Conservation (phyloP, 2,329 filamentous ascomycete genomes). For the Pseudonectria foliicola region DNA sequence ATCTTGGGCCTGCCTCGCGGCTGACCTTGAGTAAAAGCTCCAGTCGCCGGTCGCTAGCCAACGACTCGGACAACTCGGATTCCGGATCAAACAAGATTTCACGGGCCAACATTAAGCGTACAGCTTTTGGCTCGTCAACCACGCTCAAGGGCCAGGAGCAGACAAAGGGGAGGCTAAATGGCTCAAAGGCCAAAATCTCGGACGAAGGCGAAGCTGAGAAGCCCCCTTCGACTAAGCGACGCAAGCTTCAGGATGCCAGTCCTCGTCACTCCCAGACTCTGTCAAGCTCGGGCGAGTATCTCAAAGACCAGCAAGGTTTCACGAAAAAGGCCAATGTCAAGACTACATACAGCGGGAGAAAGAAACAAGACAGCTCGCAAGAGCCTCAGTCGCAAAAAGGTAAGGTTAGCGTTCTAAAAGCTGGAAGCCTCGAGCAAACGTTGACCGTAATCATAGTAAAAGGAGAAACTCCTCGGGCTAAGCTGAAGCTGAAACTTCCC, state of each 20-base stretch:
- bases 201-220: slow-evolving; percentile 1
- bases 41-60: neutral
- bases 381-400: slow-evolving; percentile 15
- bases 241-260: slow-evolving; percentile 2
- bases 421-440: neutral
- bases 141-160: slow-evolving; percentile 3
- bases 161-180: slow-evolving; percentile 2
- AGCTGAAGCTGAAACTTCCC: no score
- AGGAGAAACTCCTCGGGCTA: neutral
- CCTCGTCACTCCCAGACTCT: slow-evolving; percentile 1
- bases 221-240: slow-evolving; percentile 10
- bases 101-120: slow-evolving; percentile 27
- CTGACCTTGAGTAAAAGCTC: slow-evolving; percentile 1
- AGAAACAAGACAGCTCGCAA: slow-evolving; percentile 14
- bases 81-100: slow-evolving; percentile 20
- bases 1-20: neutral
- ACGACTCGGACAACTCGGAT: slow-evolving; percentile 8
- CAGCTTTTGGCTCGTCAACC: slow-evolving; percentile 20
- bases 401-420: neutral
- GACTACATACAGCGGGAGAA: slow-evolving; percentile 18
- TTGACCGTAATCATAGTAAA: neutral
- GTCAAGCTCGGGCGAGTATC: slow-evolving; percentile 15
- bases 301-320: slow-evolving; percentile 19
- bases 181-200: neutral
- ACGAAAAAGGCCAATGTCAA: slow-evolving; percentile 11